phyloP scores from a whole-genome alignment of 177 flowering plant genomes.

The Vitis hybrid region DNA sequence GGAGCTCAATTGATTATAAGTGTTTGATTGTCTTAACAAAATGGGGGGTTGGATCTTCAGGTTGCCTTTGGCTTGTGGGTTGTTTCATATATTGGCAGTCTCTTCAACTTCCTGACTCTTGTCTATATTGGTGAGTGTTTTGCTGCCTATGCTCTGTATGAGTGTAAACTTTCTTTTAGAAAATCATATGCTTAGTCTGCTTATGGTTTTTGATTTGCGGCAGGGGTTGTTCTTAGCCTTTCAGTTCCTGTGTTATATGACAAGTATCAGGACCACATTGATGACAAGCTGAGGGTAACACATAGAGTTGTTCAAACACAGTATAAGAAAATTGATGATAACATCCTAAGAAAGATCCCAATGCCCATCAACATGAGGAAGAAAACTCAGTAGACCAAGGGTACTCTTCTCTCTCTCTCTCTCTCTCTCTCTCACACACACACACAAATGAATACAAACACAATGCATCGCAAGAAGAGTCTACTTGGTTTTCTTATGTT shows the following conservation, averaged over 20 bases:
- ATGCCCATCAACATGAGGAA: slow-evolving; percentile 50
- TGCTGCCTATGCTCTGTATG: background rate
- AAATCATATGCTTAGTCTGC: background rate
- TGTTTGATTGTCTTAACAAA: background rate
- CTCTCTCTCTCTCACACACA: background rate
- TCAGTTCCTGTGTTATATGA: slow-evolving; percentile 74
- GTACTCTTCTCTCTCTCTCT: slow-evolving; percentile 19
- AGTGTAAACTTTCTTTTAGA: background rate
- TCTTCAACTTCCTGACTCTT: slow-evolving; percentile 76
- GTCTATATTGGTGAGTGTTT: slow-evolving; percentile 67
- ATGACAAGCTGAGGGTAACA: slow-evolving; percentile 51
- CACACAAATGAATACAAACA: background rate
- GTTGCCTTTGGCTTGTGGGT: slow-evolving; percentile 62
- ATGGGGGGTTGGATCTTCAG: slow-evolving; percentile 34
- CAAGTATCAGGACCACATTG: slow-evolving; percentile 67
- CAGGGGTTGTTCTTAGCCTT: slow-evolving; percentile 74
- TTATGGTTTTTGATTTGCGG: background rate
- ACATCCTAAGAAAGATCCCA: slow-evolving; percentile 56
- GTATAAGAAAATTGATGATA: slow-evolving; percentile 56
- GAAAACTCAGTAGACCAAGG: slow-evolving; percentile 60
- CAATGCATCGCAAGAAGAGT: no score
- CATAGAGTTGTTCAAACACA: slow-evolving; percentile 39
- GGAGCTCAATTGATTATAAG: background rate
- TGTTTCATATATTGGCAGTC: slow-evolving; percentile 69
- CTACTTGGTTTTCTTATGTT: no score